Percentiles rank a stretch among this genome's conserved stretches.
phyloP scores from a whole-genome alignment of 2,329 filamentous ascomycete genomes.

The Alternaria arbusti region DNA sequence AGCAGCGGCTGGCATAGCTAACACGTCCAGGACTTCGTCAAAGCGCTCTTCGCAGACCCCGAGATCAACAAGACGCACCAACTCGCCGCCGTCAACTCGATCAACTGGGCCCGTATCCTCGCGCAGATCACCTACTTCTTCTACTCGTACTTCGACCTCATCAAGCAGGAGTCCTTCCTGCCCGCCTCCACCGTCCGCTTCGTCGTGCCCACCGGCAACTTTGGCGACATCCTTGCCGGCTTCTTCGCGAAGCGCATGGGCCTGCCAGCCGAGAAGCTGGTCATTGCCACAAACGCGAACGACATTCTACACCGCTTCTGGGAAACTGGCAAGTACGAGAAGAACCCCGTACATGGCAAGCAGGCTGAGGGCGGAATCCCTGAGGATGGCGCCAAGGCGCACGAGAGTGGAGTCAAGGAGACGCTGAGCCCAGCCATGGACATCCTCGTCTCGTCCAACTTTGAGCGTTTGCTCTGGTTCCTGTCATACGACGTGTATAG shows the following conservation, averaged over 20 bases:
- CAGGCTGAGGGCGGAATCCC: constrained; percentile 63
- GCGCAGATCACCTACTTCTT: constrained; percentile 99
- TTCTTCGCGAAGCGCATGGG: constrained; percentile 94
- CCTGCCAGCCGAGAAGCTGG: constrained; percentile 83
- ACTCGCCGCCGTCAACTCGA: constrained; percentile 93
- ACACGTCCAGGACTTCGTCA: constrained; percentile 78
- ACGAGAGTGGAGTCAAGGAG: constrained; percentile 80
- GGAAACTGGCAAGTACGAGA: constrained; percentile 88
- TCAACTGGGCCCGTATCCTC: constrained; percentile 94
- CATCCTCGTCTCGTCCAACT: constrained; percentile 94
- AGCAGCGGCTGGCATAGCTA: too few relatives aligned
- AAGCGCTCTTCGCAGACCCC: constrained; percentile 86
- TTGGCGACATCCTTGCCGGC: constrained; percentile 90
- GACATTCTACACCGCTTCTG: constrained; percentile 97
- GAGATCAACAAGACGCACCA: constrained; percentile 82
- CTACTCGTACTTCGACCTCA: constrained; percentile 86
- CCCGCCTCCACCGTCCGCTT: constrained; percentile 73
- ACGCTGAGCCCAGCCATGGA: constrained; percentile 97
- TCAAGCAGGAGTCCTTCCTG: constrained; percentile 65
- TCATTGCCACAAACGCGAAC: constrained; percentile 96
- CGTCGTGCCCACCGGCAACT: constrained; percentile 94
- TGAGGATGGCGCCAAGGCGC: constrained; percentile 65
- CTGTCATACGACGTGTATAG: constrained; percentile 67
- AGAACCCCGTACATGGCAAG: constrained; percentile 69
- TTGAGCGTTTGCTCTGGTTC: constrained; percentile 95